These are phyloP conservation scores for Climacium dendroides DNA, from an alignment of 225 moss, liverwort and hornwort species.

Conservation along the genomic window DNA sequence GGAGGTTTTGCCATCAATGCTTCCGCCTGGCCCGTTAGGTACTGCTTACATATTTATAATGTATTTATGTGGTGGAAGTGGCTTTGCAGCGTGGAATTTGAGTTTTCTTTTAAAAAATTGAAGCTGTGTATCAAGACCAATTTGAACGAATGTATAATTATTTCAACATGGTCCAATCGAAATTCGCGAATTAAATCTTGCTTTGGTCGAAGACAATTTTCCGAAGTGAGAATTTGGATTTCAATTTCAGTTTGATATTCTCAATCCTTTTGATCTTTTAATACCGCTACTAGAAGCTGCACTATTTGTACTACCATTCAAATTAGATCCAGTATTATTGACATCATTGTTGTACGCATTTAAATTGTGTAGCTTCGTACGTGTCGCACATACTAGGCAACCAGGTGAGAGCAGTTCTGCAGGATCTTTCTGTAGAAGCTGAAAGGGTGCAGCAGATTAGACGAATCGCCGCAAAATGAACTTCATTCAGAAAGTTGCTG, in stretches of 20 bases:
- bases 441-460: conserved; percentile 21
- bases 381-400: conserved; percentile 60
- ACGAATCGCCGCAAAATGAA: not conserved
- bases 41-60: not conserved
- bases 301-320: too few relatives aligned
- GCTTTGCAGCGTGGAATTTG: not conserved
- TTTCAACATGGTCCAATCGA: not conserved
- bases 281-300: not conserved
- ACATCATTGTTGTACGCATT: not conserved
- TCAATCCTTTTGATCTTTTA: not conserved
- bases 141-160: not conserved
- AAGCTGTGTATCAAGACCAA: not conserved
- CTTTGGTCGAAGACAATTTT: not conserved
- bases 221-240: not conserved
- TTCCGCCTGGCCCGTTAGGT: conserved; percentile 82
- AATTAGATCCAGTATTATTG: not conserved
- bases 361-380: conserved; percentile 16
- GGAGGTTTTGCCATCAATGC: conserved; percentile 66
- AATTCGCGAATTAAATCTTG: not conserved
- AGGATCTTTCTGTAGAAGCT: conserved; percentile 64
- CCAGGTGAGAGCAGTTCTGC: conserved; percentile 61
- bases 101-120: not conserved
- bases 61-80: too few relatives aligned
- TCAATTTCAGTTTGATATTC: not conserved
- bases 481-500: not conserved